These are phyloP conservation scores for Neostapfia colusana DNA, from an alignment of 176 grass and related monocot genomes.

Conservation along the genomic window DNA sequence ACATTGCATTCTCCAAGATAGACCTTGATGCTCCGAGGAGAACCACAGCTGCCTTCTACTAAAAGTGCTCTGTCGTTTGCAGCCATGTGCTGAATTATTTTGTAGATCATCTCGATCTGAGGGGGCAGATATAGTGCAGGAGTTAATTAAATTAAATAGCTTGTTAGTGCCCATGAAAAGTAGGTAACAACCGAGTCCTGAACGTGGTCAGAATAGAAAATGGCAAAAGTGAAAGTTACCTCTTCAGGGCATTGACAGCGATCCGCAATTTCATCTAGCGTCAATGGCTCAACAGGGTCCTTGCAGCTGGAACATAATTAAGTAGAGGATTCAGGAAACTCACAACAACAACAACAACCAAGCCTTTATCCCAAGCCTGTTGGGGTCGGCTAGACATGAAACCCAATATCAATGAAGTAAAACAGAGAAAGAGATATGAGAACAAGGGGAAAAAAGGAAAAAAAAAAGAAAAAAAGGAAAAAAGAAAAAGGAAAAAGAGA, in stretches of 20 bases:
- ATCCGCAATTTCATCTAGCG: conserved; percentile 82
- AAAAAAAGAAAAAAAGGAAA: no score
- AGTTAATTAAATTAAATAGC: background rate
- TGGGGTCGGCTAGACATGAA: no score
- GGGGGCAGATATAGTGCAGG: background rate
- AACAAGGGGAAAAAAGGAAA: no score
- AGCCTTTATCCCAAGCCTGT: no score
- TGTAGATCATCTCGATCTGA: conserved; percentile 99
- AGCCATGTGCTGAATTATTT: conserved; percentile 94
- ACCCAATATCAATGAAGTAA: no score
- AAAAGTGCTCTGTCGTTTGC: conserved; percentile 97
- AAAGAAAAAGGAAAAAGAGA: no score
- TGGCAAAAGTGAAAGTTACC: conserved; percentile 46
- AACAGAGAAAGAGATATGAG: no score
- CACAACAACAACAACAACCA: no score
- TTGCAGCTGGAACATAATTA: conserved; percentile 74
- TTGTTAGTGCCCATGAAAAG: background rate
- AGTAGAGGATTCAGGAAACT: background rate
- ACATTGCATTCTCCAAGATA: conserved; percentile 83
- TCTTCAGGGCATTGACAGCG: conserved; percentile 81
- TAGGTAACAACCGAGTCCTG: background rate
- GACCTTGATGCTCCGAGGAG: conserved; percentile 88
- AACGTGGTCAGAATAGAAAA: background rate
- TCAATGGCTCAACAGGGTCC: conserved; percentile 79
- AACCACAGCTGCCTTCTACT: conserved; percentile 90